These are phyloP conservation scores for Tremella mesenterica DNA, from an alignment of 768 basidiomycete genomes.

Conservation along the genomic window DNA sequence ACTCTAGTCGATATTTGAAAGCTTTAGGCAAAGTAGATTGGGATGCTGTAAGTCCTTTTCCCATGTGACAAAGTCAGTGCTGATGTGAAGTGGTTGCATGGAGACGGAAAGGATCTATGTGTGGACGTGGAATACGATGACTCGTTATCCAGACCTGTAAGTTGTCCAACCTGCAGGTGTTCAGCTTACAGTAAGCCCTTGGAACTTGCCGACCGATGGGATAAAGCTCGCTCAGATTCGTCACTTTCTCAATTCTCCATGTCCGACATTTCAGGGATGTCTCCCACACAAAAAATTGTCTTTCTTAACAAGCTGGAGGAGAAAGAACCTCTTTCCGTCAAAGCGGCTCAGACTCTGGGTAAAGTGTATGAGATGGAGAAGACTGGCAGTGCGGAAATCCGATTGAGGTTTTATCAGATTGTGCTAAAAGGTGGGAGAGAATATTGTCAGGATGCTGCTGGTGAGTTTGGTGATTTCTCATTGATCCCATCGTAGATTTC, in stretches of 20 bases:
- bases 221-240: conserved; percentile 51
- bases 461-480: conserved; percentile 16
- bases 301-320: conserved; percentile 73
- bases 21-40: conserved; percentile 60
- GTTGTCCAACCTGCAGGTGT: background rate
- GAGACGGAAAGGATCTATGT: conserved; percentile 65
- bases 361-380: conserved; percentile 49
- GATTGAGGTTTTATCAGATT: conserved; percentile 67
- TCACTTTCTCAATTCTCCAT: conserved; percentile 53
- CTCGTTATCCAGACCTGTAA: conserved; percentile 58
- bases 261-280: conserved; percentile 58
- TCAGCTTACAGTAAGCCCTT: conserved; percentile 46
- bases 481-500: no score
- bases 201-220: conserved; percentile 65
- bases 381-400: conserved; percentile 68
- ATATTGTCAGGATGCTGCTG: conserved; percentile 42
- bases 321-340: conserved; percentile 55
- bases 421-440: conserved; percentile 49
- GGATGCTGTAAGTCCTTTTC: conserved; percentile 52
- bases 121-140: conserved; percentile 67
- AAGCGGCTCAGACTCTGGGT: conserved; percentile 58
- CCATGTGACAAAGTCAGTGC: background rate
- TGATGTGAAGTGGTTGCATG: conserved; percentile 60
- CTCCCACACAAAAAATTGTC: conserved; percentile 68
- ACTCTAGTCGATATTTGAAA: conserved; percentile 56